phyloP scores from a whole-genome alignment of 2,329 filamentous ascomycete species.

The Talaromyces atroroseus region DNA sequence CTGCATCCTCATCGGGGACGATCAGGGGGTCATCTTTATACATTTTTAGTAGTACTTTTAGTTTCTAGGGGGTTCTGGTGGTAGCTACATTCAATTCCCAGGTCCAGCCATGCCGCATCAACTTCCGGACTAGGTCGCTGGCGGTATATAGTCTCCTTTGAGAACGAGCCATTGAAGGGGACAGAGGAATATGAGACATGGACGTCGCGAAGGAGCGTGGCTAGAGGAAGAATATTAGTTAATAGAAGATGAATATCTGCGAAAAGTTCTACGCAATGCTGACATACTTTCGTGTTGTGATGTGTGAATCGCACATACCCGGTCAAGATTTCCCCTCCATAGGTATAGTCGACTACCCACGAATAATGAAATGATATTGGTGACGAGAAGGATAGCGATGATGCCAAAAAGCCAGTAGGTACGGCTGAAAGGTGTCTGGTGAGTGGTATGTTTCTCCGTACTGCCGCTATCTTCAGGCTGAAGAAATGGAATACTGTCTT shows the following conservation, averaged over 20 bases:
- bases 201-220: slow-evolving; percentile 25
- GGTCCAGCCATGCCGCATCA: slow-evolving; percentile 52
- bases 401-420: not conserved
- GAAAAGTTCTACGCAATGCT: not conserved
- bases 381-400: not conserved
- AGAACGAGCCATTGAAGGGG: slow-evolving; percentile 53
- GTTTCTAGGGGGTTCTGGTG: not conserved
- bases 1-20: slow-evolving; percentile 47
- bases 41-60: not conserved
- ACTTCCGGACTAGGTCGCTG: slow-evolving; percentile 48
- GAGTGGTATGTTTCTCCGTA: not conserved
- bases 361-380: not conserved
- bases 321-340: not conserved
- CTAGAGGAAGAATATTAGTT: not conserved
- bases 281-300: not conserved
- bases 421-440: not conserved
- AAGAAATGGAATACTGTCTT: not conserved
- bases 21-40: slow-evolving; percentile 43
- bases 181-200: slow-evolving; percentile 37
- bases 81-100: slow-evolving; percentile 49
- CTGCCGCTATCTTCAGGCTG: not conserved
- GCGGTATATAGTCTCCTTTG: slow-evolving; percentile 52
- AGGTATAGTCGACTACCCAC: not conserved
- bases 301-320: not conserved
- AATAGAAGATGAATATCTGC: not conserved